A percentile compares a stretch with the other conserved stretches of the same genome.
Conservation (phyloP, 495 filamentous ascomycete species). For the Neurospora africana region DNA sequence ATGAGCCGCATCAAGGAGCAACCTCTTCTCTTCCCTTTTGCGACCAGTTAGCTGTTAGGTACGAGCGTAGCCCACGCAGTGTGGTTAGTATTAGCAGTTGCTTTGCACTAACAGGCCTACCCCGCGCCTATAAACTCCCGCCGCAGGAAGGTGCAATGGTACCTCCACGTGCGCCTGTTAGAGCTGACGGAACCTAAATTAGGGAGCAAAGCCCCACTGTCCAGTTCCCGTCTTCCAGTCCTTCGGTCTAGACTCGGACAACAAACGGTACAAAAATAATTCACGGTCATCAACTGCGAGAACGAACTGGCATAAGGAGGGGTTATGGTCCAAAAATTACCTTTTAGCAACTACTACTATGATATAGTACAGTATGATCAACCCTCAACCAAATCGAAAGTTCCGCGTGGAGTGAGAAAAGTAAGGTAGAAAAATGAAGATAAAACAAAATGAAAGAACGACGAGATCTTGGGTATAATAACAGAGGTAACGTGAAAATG, state of each 20-base stretch:
- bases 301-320: background rate
- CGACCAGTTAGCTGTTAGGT: background rate
- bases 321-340: background rate
- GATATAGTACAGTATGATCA: background rate
- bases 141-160: background rate
- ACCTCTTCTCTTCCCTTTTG: background rate
- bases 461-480: conserved; percentile 3
- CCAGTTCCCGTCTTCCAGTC: background rate
- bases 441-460: background rate
- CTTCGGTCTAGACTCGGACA: background rate
- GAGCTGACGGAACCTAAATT: background rate
- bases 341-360: background rate
- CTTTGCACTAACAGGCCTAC: background rate
- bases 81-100: background rate
- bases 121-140: background rate
- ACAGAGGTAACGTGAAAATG: background rate
- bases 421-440: background rate
- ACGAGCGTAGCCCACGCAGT: background rate
- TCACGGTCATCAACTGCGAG: background rate
- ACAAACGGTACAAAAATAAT: background rate
- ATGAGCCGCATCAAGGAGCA: background rate
- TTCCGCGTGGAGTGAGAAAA: background rate
- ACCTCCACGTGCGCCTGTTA: background rate
- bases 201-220: background rate
- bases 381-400: background rate